Conservation (phyloP, 2,329 filamentous ascomycete genomes). For the Talaromyces rugulosus region DNA sequence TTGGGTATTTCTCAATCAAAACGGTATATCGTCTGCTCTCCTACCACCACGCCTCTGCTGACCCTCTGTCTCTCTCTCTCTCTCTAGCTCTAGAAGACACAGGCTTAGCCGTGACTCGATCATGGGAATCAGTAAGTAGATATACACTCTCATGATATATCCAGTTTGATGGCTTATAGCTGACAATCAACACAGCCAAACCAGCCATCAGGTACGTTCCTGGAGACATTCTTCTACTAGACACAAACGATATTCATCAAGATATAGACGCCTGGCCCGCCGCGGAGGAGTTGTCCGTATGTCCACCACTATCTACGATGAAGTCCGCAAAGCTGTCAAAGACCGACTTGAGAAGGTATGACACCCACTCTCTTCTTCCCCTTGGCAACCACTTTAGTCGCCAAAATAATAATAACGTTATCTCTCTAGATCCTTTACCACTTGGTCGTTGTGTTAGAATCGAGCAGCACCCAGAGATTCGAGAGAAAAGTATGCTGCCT, state of each 20-base stretch:
- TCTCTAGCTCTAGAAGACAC: slow-evolving; percentile 2
- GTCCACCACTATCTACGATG: slow-evolving; percentile 24
- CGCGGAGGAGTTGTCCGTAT: slow-evolving; percentile 31
- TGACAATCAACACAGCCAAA: slow-evolving; percentile 16
- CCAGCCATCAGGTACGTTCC: slow-evolving; percentile 27
- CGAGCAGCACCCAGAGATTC: slow-evolving; percentile 1
- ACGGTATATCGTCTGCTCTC: background rate
- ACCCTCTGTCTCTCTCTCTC: background rate
- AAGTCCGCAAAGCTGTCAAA: slow-evolving; percentile 20
- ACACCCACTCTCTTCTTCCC: background rate
- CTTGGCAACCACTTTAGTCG: background rate
- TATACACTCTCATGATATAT: background rate
- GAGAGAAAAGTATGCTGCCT: slow-evolving; percentile 15
- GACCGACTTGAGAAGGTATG: slow-evolving; percentile 17
- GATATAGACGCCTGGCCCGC: slow-evolving; percentile 33
- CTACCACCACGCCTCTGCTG: background rate
- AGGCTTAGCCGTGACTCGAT: slow-evolving; percentile 22
- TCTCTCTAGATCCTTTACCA: slow-evolving; percentile 20
- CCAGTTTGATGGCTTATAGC: background rate
- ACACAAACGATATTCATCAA: background rate
- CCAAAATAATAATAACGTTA: background rate
- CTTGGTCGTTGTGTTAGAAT: slow-evolving; percentile 22
- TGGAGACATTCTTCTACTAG: background rate
- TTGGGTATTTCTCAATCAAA: background rate
- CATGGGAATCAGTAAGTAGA: slow-evolving; percentile 25